Percentiles rank a stretch among this genome's conserved stretches.
phyloP scores from a whole-genome alignment of 1,284 basidiomycete genomes.

The Lentinula novae-zelandiae region DNA sequence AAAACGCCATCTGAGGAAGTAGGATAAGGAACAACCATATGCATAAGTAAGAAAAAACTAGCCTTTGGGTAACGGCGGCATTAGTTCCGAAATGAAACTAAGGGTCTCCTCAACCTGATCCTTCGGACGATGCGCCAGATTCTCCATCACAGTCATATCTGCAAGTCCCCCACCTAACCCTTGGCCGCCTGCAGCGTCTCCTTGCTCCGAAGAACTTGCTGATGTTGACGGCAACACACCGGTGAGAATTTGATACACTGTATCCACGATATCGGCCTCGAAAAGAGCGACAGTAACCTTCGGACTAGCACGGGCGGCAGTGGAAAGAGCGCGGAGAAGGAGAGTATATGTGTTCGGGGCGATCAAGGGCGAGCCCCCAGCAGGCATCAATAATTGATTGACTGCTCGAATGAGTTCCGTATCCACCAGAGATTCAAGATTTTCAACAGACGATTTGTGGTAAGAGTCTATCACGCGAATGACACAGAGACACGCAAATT shows the following conservation, averaged over 20 bases:
- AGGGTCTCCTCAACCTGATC: conserved; percentile 94
- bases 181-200: conserved; percentile 58
- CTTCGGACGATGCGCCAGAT: conserved; percentile 92
- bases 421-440: conserved; percentile 84
- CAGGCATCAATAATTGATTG: conserved; percentile 81
- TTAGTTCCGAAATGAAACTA: conserved; percentile 81
- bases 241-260: conserved; percentile 89
- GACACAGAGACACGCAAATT: conserved; percentile 90
- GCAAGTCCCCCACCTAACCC: conserved; percentile 81
- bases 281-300: conserved; percentile 83
- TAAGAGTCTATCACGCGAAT: conserved; percentile 92
- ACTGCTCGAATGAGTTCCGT: conserved; percentile 80
- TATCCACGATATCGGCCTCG: conserved; percentile 88
- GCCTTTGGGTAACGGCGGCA: conserved; percentile 92
- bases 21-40: not conserved
- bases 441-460: conserved; percentile 76
- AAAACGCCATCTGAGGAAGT: conserved; percentile 79
- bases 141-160: conserved; percentile 98
- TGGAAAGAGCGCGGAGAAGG: conserved; percentile 83
- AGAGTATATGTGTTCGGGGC: conserved; percentile 85
- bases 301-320: conserved; percentile 81
- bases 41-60: conserved; percentile 21
- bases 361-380: conserved; percentile 82
- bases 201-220: conserved; percentile 58
- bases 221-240: conserved; percentile 78